Evolutionary conservation across 352 stramenopile genomes (phyloP).

Genomic region (Phytophthora ramorum): DNA sequence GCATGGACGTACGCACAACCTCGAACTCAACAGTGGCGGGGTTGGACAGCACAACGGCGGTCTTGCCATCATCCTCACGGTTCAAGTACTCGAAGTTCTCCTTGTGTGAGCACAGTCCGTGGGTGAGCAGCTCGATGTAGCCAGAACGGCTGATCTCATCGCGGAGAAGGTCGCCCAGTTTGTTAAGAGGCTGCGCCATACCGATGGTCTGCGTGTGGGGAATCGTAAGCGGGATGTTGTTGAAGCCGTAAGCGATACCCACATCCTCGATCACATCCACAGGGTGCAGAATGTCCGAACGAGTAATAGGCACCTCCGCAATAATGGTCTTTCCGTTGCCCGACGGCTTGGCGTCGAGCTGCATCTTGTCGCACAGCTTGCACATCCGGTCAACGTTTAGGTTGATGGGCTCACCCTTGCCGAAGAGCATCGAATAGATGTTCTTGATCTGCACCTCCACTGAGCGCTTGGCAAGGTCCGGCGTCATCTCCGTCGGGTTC

Average conservation of each 20-base stretch:
- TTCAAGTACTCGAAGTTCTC: slow-evolving; percentile 98
- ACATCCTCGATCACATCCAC: slow-evolving; percentile 99
- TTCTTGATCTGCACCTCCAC: slow-evolving; percentile 87
- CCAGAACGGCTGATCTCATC: slow-evolving; percentile 98
- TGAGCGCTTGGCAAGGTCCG: slow-evolving; percentile 92
- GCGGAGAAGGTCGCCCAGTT: slow-evolving; percentile 97
- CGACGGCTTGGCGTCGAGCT: slow-evolving; percentile 91
- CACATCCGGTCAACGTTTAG: slow-evolving; percentile 91
- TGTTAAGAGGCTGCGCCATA: slow-evolving; percentile 97
- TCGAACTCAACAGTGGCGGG: slow-evolving; percentile 99
- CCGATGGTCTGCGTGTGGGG: slow-evolving; percentile 97
- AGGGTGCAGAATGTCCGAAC: slow-evolving; percentile 98
- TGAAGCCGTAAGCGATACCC: slow-evolving; percentile 99
- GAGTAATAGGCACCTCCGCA: slow-evolving; percentile 96
- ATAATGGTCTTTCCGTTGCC: slow-evolving; percentile 79
- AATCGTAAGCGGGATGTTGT: slow-evolving; percentile 98
- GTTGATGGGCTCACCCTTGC: slow-evolving; percentile 73
- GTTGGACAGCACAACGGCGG: slow-evolving; percentile 97
- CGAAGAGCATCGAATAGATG: slow-evolving; percentile 91
- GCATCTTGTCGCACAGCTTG: slow-evolving; percentile 98
- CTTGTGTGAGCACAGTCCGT: slow-evolving; percentile 96
- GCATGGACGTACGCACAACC: slow-evolving; percentile 97
- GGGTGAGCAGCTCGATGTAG: slow-evolving; percentile 98
- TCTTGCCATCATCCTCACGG: slow-evolving; percentile 77
- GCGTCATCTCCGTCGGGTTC: slow-evolving; percentile 85